A percentile compares a stretch with the other conserved stretches of the same genome.
Conservation (phyloP, 208 protist species). For the Trypanosoma cruzi region DNA sequence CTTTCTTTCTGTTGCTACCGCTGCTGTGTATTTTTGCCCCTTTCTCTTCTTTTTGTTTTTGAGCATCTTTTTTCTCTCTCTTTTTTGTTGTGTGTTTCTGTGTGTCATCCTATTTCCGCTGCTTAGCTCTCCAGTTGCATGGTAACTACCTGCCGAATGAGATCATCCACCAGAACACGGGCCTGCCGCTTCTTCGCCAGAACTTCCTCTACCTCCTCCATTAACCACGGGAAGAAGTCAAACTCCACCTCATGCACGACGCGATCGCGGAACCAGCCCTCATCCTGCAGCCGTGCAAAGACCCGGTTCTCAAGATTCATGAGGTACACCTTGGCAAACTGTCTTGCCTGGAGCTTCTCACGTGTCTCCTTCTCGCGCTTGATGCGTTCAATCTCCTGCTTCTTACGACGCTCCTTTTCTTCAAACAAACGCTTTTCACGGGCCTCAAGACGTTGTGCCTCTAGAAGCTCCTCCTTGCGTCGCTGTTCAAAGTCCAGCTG, state of each 20-base stretch:
- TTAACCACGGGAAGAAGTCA: slow-evolving; percentile 95
- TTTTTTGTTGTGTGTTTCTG: slow-evolving; percentile 7
- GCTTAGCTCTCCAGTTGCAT: slow-evolving; percentile 40
- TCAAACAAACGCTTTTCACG: slow-evolving; percentile 95
- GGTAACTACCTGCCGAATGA: slow-evolving; percentile 83
- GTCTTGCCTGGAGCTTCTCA: slow-evolving; percentile 93
- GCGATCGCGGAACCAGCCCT: slow-evolving; percentile 96
- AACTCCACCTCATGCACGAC: slow-evolving; percentile 95
- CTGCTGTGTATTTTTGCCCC: background rate
- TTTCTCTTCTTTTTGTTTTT: slow-evolving; percentile 3
- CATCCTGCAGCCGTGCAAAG: slow-evolving; percentile 90
- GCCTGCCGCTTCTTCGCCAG: slow-evolving; percentile 86
- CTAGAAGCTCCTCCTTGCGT: slow-evolving; percentile 95
- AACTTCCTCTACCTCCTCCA: slow-evolving; percentile 78
- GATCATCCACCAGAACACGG: slow-evolving; percentile 75
- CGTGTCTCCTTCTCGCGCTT: slow-evolving; percentile 87
- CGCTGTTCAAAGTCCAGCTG: slow-evolving; percentile 96
- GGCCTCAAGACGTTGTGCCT: slow-evolving; percentile 95
- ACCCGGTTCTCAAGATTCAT: slow-evolving; percentile 92
- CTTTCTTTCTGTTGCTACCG: background rate
- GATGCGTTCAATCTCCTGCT: slow-evolving; percentile 93
- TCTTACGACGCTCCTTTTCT: slow-evolving; percentile 95
- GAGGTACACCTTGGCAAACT: slow-evolving; percentile 95
- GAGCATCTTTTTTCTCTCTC: background rate
- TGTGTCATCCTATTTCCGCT: slow-evolving; percentile 5